A percentile compares a stretch with the other conserved stretches of the same genome.
phyloP scores from a whole-genome alignment of 352 stramenopile genomes.

The Pythium dissotocum region DNA sequence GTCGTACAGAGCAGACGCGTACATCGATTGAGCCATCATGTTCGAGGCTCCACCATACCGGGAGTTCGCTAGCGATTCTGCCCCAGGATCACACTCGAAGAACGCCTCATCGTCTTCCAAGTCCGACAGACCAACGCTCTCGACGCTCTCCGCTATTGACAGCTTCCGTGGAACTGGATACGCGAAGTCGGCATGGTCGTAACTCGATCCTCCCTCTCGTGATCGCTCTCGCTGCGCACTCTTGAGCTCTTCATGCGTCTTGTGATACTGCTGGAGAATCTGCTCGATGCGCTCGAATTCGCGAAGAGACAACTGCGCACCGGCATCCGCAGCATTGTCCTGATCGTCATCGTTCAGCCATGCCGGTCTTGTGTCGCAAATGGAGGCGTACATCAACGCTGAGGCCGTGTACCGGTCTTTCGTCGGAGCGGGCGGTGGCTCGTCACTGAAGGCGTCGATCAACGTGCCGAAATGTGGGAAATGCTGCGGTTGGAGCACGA shows the following conservation, averaged over 20 bases:
- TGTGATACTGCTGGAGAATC: slow-evolving; percentile 75
- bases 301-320: slow-evolving; percentile 65
- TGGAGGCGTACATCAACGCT: slow-evolving; percentile 66
- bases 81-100: slow-evolving; percentile 79
- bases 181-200: slow-evolving; percentile 28
- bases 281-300: slow-evolving; percentile 88
- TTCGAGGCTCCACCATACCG: slow-evolving; percentile 37
- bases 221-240: slow-evolving; percentile 14
- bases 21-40: slow-evolving; percentile 81
- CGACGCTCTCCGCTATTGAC: slow-evolving; percentile 75
- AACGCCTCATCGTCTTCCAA: slow-evolving; percentile 84
- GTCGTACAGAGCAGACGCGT: slow-evolving; percentile 70
- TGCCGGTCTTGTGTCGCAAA: slow-evolving; percentile 61
- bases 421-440: slow-evolving; percentile 1
- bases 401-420: slow-evolving; percentile 36
- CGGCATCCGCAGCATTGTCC: slow-evolving; percentile 21
- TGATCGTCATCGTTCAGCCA: slow-evolving; percentile 64
- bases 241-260: slow-evolving; percentile 68
- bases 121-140: slow-evolving; percentile 81
- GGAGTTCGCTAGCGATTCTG: slow-evolving; percentile 41
- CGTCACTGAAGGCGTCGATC: slow-evolving; percentile 58
- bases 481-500: slow-evolving; percentile 81
- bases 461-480: slow-evolving; percentile 72
- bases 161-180: slow-evolving; percentile 46
- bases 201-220: not conserved